A percentile compares a stretch with the other conserved stretches of the same genome.
Evolutionary conservation across 2,329 filamentous ascomycete genomes (phyloP).

Genomic region (Claviceps maximensis): DNA sequence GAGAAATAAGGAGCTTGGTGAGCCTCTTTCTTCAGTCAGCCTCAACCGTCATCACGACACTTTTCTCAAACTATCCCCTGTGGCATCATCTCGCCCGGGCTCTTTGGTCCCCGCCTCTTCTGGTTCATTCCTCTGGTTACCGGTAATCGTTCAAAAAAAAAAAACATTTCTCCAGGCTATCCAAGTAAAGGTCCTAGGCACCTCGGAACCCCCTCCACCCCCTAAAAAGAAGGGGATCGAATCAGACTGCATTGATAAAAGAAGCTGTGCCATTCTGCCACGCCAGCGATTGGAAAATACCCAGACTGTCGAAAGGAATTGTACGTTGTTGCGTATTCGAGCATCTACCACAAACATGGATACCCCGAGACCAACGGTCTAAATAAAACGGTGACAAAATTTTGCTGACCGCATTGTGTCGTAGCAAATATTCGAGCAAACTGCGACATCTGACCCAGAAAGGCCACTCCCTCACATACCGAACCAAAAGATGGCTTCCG

Average conservation of each 20-base stretch:
- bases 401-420: not conserved
- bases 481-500: slow-evolving; percentile 29
- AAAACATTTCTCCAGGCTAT: slow-evolving; percentile 15
- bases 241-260: not conserved
- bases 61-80: slow-evolving; percentile 12
- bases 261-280: not conserved
- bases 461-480: not conserved
- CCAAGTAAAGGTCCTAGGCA: slow-evolving; percentile 27
- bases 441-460: not conserved
- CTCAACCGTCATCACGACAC: slow-evolving; percentile 18
- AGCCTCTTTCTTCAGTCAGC: slow-evolving; percentile 28
- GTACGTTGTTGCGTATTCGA: not conserved
- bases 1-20: slow-evolving; percentile 19
- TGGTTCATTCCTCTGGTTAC: slow-evolving; percentile 29
- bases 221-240: not conserved
- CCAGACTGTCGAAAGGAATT: not conserved
- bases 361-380: too few species aligned
- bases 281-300: not conserved
- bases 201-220: slow-evolving; percentile 10
- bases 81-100: slow-evolving; percentile 11
- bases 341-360: not conserved
- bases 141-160: slow-evolving; percentile 17
- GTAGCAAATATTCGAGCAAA: not conserved
- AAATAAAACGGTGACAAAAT: not conserved
- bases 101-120: slow-evolving; percentile 21